phyloP scores from a whole-genome alignment of 1,284 basidiomycete species.

The Fistulinella cinereoalba region DNA sequence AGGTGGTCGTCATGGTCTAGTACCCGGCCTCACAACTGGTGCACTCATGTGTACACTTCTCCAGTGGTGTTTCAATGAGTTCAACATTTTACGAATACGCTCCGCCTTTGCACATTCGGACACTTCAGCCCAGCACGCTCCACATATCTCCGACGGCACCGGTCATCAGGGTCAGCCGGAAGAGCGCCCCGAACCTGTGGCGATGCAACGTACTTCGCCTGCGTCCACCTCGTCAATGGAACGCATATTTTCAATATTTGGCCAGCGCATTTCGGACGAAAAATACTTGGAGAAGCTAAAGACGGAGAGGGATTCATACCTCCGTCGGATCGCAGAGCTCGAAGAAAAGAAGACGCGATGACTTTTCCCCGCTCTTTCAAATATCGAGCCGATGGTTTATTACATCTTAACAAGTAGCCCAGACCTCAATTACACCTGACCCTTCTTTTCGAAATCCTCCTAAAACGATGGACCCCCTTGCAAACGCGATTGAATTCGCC shows the following conservation, averaged over 20 bases:
- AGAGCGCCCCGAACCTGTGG: constrained; percentile 1
- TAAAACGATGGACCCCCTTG: constrained; percentile 44
- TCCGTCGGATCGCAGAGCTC: constrained; percentile 55
- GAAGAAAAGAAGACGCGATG: constrained; percentile 42
- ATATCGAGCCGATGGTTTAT: constrained; percentile 1
- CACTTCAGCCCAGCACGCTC: not conserved
- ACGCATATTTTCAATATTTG: constrained; percentile 44
- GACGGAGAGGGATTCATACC: constrained; percentile 47
- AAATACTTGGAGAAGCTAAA: constrained; percentile 58
- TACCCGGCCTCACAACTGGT: constrained; percentile 56
- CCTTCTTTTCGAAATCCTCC: constrained; percentile 59
- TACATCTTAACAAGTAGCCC: constrained; percentile 32
- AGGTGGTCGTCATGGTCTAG: constrained; percentile 43
- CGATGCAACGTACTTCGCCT: constrained; percentile 6
- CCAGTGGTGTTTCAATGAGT: constrained; percentile 65
- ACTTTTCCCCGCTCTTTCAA: not conserved
- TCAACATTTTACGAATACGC: constrained; percentile 54
- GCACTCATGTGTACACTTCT: constrained; percentile 52
- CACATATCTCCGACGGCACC: not conserved
- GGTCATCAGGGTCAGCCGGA: not conserved
- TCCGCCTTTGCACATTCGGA: constrained; percentile 40
- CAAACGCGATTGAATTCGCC: constrained; percentile 55
- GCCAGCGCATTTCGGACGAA: constrained; percentile 57
- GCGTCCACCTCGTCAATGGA: constrained; percentile 22
- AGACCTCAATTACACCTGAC: constrained; percentile 61